Conservation (phyloP, 1,139 yeast genomes). For the Kodamaea sp. region DNA sequence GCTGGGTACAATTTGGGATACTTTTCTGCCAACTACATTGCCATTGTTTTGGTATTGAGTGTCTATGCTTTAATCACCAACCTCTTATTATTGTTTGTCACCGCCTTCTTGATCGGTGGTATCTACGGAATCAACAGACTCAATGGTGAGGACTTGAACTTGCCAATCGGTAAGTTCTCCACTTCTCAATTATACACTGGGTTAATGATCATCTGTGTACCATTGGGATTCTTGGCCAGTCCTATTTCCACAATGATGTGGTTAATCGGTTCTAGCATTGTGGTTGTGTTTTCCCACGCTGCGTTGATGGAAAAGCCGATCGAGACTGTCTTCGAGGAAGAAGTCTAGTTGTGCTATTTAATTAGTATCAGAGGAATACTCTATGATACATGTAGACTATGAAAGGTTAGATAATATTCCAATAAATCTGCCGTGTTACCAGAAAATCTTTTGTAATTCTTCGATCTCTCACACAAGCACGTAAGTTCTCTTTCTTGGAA, state of each 20-base stretch:
- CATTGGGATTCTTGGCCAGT: conserved; percentile 89
- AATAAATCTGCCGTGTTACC: too few species aligned
- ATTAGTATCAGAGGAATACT: too few species aligned
- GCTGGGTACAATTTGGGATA: conserved; percentile 83
- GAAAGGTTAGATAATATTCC: too few species aligned
- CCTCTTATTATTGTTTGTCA: conserved; percentile 78
- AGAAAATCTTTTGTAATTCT: too few species aligned
- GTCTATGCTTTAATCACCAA: conserved; percentile 72
- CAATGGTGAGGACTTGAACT: conserved; percentile 75
- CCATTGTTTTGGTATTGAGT: conserved; percentile 67
- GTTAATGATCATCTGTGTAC: conserved; percentile 73
- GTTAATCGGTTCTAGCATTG: conserved; percentile 94
- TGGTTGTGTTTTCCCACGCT: conserved; percentile 87
- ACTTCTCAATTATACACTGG: conserved; percentile 90
- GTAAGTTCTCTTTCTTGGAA: too few species aligned
- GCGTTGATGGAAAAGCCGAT: conserved; percentile 95
- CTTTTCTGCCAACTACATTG: conserved; percentile 83
- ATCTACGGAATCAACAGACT: conserved; percentile 75
- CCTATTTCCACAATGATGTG: conserved; percentile 94
- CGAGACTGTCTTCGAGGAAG: conserved; percentile 95
- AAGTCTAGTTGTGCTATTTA: conserved; percentile 33
- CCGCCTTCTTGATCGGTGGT: conserved; percentile 68
- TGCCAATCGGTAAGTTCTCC: conserved; percentile 68
- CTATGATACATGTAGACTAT: too few species aligned
- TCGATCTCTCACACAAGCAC: too few species aligned